Base-by-base conservation (phyloP, 345 rosid species). In the Geranium brycei region DNA sequence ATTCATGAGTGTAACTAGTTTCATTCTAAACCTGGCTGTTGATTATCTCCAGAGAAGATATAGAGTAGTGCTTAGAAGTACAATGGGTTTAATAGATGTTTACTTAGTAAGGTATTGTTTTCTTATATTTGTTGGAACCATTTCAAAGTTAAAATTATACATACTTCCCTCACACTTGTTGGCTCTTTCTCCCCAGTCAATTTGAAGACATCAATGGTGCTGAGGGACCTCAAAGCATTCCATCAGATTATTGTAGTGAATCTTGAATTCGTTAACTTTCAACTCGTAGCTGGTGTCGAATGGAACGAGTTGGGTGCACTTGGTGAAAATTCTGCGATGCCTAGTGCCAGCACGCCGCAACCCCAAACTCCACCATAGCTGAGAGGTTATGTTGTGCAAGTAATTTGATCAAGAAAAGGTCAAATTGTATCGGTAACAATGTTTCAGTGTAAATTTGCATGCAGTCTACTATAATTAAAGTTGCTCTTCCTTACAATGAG, bases 51-150 rank as follows among this genome's bases (percentile, higher is more conserved):
- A 93, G 71, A 82, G 97, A 77, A 85, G 95, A 72, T 93, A 86
- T 67, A 85, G 96, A 80, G 87, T 93, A 64, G 90, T 93, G 61
- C 82, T 93, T 31, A 83, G 97, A 80, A 93, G 97, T 73, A 83
- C 99, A 58, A 93, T 90, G 97, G 99, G 97, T 62, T 95, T 95
- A 0, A 85, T 93, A 70, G 97, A 93, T 74, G 96, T 93, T 77
- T 93, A 86, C 68, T 91, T 93, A 61, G 97, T 93, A 79, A 90
- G 99, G 99, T 90, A 75, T 62, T 47, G 53, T 47, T 47, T 47
- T 10, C 53, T 47, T 47, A 13, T 47, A 47, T 47, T 13, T 47
- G 53, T 47, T 47, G 3, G 53, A 47, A 35, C 41, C 41, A 35
- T 35, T 35, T 35, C 41, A 35, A 35, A 60, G 62, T 0, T 59